Percentiles rank a stretch among this genome's conserved stretches.
phyloP scores from a whole-genome alignment of 306 rosid genomes.

The Cucurbita moschata region DNA sequence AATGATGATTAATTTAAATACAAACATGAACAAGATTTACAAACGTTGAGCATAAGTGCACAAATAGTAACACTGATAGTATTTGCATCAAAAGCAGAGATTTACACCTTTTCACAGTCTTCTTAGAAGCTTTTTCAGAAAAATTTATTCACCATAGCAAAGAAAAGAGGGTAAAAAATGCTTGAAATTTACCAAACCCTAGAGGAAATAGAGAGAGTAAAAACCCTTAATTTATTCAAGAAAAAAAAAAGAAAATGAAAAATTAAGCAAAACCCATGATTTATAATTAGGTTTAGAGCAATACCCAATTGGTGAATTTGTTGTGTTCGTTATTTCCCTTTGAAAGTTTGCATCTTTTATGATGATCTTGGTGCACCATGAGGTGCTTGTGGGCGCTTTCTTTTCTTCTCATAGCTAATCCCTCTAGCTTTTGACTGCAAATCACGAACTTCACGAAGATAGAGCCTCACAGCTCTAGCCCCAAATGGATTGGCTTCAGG shows the following conservation, averaged over 20 bases:
- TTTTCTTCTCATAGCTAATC: slow-evolving; percentile 9
- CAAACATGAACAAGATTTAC: background rate
- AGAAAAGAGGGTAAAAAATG: background rate
- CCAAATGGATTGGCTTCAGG: slow-evolving; percentile 12
- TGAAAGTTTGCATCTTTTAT: background rate
- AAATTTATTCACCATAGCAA: background rate
- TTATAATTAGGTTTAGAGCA: background rate
- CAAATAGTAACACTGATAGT: slow-evolving; percentile 7
- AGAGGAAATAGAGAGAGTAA: background rate
- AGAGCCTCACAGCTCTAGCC: slow-evolving; percentile 10
- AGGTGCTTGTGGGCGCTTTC: slow-evolving; percentile 4
- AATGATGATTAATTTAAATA: too few relatives aligned
- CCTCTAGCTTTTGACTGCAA: slow-evolving; percentile 10
- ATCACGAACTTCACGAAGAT: slow-evolving; percentile 14
- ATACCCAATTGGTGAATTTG: background rate
- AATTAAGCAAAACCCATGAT: background rate
- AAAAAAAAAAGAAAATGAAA: background rate
- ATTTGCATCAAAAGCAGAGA: slow-evolving; percentile 12
- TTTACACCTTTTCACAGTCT: slow-evolving; percentile 2
- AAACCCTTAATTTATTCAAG: background rate
- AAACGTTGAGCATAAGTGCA: background rate
- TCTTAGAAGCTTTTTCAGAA: slow-evolving; percentile 4
- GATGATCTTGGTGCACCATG: background rate
- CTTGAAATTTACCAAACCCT: slow-evolving; percentile 7
- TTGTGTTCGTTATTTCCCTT: too few relatives aligned